phyloP scores from a whole-genome alignment of 2,329 filamentous ascomycete species.

The Pyrenophora tritici-repentis region DNA sequence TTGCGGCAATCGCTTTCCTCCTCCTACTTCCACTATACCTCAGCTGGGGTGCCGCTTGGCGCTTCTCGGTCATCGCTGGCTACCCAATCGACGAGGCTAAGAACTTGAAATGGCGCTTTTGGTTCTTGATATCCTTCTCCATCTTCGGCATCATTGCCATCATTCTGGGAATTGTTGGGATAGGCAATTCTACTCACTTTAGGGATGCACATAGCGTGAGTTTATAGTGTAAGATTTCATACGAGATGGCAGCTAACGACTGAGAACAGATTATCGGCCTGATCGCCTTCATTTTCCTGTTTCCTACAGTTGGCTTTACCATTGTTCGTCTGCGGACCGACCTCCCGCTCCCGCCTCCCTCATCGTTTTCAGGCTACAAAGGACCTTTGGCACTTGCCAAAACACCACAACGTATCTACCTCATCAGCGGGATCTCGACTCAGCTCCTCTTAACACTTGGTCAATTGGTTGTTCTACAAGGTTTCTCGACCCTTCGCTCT shows the following conservation, averaged over 20 bases:
- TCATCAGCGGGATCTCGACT: slow-evolving; percentile 25
- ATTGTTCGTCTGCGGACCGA: slow-evolving; percentile 30
- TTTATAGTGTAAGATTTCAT: not conserved
- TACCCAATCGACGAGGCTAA: slow-evolving; percentile 30
- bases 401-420: slow-evolving; percentile 28
- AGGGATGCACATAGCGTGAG: slow-evolving; percentile 30
- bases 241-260: not conserved
- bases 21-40: slow-evolving; percentile 35
- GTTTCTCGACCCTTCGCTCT: slow-evolving; percentile 28
- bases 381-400: slow-evolving; percentile 26
- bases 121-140: slow-evolving; percentile 25
- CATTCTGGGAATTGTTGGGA: slow-evolving; percentile 31
- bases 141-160: slow-evolving; percentile 25
- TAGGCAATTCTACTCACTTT: slow-evolving; percentile 34
- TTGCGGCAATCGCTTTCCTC: slow-evolving; percentile 31
- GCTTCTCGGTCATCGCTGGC: slow-evolving; percentile 30
- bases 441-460: slow-evolving; percentile 27
- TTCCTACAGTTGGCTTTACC: slow-evolving; percentile 23
- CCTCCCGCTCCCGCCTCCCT: slow-evolving; percentile 22
- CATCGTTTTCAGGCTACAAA: slow-evolving; percentile 29
- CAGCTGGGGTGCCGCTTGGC: slow-evolving; percentile 30
- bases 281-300: slow-evolving; percentile 23
- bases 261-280: slow-evolving; percentile 32
- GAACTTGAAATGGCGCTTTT: slow-evolving; percentile 34
- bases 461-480: slow-evolving; percentile 27